Base-by-base conservation (phyloP, 257 asterid species). In the Osmanthus fragrans region DNA sequence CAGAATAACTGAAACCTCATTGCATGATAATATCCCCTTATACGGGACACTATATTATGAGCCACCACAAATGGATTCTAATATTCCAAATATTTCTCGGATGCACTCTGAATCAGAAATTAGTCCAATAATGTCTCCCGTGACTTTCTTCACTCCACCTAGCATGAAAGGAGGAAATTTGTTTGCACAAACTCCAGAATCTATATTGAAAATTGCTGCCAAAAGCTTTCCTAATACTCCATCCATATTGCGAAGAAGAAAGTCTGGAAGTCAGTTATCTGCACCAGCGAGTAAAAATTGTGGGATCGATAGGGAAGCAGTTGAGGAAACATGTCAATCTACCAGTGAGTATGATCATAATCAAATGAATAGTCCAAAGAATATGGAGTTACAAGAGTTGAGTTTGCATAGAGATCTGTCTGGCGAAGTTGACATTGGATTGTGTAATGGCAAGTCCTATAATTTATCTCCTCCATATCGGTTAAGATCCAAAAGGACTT, bases 381-480 rank as follows among this genome's bases (percentile, higher is more conserved):
- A 78, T 69, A 82, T 84, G 25, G 85, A 77, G 73, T 36, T 77
- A 76, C 89, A 76, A 67, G 84, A 81, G 37, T 42, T 36, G 70
- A 73, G 86, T 81, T 73, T 65, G 70, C 64, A 70, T 67, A 82
- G 30, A 76, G 88, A 86, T 78, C 75, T 15, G 60, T 45, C 82
- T 77, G 73, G 71, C 25, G 79, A 79, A 81, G 81, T 80, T 75
- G 86, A 74, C 42, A 80, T 77, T 60, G 86, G 84, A 60, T 76
- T 76, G 72, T 85, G 87, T 76, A 75, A 84, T 71, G 76, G 77
- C 71, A 84, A 80, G 72, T 81, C 94, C 47, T 85, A 81, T 76
- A 93, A 92, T 82, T 89, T 87, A 63, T 93, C 99, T 76, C 99
- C 99, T 79, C 96, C 97, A 33, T 93, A 89, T 81, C 92, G 97